These are phyloP conservation scores for Trichophyton rubrum DNA, from an alignment of 2,329 filamentous ascomycete species.

Conservation along the genomic window DNA sequence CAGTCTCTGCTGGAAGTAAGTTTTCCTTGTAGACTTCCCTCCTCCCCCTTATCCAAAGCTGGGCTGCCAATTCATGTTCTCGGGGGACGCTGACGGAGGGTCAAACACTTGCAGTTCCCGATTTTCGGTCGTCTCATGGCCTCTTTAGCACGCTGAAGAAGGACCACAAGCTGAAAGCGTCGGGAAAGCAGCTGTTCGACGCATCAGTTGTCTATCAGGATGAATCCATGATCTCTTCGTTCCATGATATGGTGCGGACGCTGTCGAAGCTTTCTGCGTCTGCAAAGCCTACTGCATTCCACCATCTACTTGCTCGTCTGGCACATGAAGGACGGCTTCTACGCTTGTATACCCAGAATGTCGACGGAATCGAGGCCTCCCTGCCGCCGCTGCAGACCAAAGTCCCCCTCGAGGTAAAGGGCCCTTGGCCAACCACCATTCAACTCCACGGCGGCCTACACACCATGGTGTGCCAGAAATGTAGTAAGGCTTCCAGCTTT, in stretches of 20 bases:
- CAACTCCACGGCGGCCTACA: conserved; percentile 87
- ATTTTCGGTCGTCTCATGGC: conserved; percentile 85
- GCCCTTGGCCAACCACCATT: conserved; percentile 84
- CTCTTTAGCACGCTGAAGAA: conserved; percentile 75
- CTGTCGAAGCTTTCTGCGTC: conserved; percentile 65
- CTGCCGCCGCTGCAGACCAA: conserved; percentile 67
- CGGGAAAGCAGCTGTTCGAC: conserved; percentile 92
- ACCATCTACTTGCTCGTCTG: conserved; percentile 83
- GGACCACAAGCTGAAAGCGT: conserved; percentile 82
- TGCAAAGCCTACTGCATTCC: conserved; percentile 75
- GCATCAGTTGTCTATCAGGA: conserved; percentile 89
- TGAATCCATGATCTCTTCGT: conserved; percentile 73
- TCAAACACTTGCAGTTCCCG: conserved; percentile 53
- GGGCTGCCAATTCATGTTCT: too few species aligned
- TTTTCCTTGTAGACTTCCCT: conserved; percentile 20
- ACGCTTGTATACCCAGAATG: conserved; percentile 91
- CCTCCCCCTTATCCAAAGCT: conserved; percentile 11
- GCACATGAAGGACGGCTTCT: conserved; percentile 76
- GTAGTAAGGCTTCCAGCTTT: conserved; percentile 62
- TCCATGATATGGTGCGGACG: conserved; percentile 91
- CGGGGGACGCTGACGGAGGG: conserved; percentile 11
- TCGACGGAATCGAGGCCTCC: conserved; percentile 84
- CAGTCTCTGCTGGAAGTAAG: conserved; percentile 83
- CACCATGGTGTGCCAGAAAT: conserved; percentile 97
- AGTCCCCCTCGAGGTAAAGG: conserved; percentile 70